phyloP scores from a whole-genome alignment of 805 yeast genomes.

The Wickerhamomyces bisporus region DNA sequence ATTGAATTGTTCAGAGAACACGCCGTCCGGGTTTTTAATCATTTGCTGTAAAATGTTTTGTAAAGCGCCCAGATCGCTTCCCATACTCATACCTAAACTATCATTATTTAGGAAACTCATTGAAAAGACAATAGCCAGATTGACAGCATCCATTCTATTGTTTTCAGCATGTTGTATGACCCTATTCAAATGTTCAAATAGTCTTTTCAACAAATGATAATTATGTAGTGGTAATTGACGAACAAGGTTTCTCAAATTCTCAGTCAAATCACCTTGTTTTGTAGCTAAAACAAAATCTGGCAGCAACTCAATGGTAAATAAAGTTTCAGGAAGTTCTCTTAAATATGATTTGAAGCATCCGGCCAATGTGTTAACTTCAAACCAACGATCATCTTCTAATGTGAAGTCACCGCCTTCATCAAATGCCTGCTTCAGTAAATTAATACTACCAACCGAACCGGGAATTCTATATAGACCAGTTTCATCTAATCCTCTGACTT shows the following conservation, averaged over 20 bases:
- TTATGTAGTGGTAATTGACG: constrained; percentile 56
- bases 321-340: constrained; percentile 83
- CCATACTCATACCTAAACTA: constrained; percentile 38
- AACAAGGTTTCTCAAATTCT: constrained; percentile 29
- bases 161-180: constrained; percentile 60
- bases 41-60: constrained; percentile 46
- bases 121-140: constrained; percentile 83
- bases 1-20: constrained; percentile 18
- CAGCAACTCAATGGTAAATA: constrained; percentile 64
- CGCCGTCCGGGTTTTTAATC: constrained; percentile 36
- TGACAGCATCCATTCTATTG: constrained; percentile 86
- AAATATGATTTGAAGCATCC: constrained; percentile 81
- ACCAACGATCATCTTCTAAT: constrained; percentile 52
- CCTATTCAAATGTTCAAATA: constrained; percentile 63
- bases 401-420: constrained; percentile 44
- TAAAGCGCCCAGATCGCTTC: constrained; percentile 47
- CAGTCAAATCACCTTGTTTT: constrained; percentile 27
- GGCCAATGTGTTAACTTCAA: constrained; percentile 81
- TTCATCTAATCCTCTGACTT: constrained; percentile 82
- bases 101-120: constrained; percentile 52
- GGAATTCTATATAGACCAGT: constrained; percentile 83
- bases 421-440: constrained; percentile 47
- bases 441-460: constrained; percentile 56
- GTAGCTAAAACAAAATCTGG: constrained; percentile 45
- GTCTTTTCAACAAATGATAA: constrained; percentile 59